Evolutionary conservation across 148 eudicot species (phyloP), one percentile per base, ranked within the genome.

Genomic region (Amaranthus palmeri): DNA sequence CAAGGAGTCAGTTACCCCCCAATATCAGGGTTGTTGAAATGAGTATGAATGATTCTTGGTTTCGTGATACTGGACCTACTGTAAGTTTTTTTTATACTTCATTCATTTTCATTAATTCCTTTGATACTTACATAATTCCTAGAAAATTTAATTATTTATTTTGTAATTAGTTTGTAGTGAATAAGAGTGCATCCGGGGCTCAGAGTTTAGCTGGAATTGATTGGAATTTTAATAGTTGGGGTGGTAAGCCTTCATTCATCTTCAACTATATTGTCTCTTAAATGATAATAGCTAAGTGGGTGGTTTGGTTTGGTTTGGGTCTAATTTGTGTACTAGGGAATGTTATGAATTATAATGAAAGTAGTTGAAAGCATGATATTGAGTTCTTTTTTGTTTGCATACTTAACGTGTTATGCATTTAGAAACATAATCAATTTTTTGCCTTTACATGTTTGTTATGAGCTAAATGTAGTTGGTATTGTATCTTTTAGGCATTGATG

Each of bases 1-100:
- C 99, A 55, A 84, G 97, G 72, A 81, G 74, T 55, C 87, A 80
- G 70, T 81, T 96, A 73, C 93, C 97, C 8, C 77, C 79, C 13
- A 79, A 83, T 74, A 75, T 96, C 50, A 84, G 96, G 83, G 99
- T 92, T 76, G 79, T 88, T 47, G 99, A 96, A 85, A 92, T 92
- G 92, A 90, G 96, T 83, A 84, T 87, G 90, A 90, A 92, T 66
- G 99, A 96, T 75, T 86, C 97, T 69, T 96, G 99, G 99, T 86
- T 96, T 69, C 96, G 99, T 47, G 99, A 96, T 76, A 62, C 85
- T 42, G 99, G 93, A 64, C 99, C 99, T 67, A 96, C 97, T 75
- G 98, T 93, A 78, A 87, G 96, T 64, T 62, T 73, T 45, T 77
- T 51, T 73, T 4, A 13, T 55, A 11, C 14, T 3, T 71, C 1